Conservation (phyloP, 495 filamentous ascomycete genomes). For the Oleoguttula mirabilis region DNA sequence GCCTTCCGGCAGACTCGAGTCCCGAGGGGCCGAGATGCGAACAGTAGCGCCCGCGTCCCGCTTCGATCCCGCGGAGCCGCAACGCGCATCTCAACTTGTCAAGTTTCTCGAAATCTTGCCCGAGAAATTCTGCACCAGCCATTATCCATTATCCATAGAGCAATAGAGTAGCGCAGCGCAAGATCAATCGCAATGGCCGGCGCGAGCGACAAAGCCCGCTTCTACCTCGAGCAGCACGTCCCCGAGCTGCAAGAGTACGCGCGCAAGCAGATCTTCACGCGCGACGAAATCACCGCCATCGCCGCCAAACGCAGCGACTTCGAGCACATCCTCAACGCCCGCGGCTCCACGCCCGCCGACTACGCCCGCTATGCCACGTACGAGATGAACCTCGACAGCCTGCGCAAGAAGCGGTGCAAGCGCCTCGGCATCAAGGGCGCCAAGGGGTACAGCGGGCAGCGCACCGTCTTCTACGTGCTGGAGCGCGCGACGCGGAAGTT, state of each 20-base stretch:
- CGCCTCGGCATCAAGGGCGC: slow-evolving; percentile 57
- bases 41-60: no score
- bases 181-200: slow-evolving; percentile 54
- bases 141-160: no score
- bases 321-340: slow-evolving; percentile 77
- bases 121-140: no score
- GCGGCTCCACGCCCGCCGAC: slow-evolving; percentile 60
- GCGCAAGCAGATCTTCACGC: slow-evolving; percentile 71
- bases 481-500: slow-evolving; percentile 81
- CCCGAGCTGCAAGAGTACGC: slow-evolving; percentile 83
- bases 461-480: slow-evolving; percentile 75
- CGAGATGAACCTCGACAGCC: slow-evolving; percentile 76
- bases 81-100: no score
- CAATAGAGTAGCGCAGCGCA: no score
- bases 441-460: slow-evolving; percentile 53
- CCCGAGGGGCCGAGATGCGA: no score
- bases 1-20: no score
- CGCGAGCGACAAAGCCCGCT: slow-evolving; percentile 85
- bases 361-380: slow-evolving; percentile 80
- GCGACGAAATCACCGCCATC: slow-evolving; percentile 81
- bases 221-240: slow-evolving; percentile 81
- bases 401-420: slow-evolving; percentile 70
- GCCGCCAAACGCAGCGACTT: slow-evolving; percentile 83
- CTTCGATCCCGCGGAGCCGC: no score
- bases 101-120: no score